Evolutionary conservation across 2,329 filamentous ascomycete species (phyloP).

Genomic region (Pseudogymnoascus sp.): DNA sequence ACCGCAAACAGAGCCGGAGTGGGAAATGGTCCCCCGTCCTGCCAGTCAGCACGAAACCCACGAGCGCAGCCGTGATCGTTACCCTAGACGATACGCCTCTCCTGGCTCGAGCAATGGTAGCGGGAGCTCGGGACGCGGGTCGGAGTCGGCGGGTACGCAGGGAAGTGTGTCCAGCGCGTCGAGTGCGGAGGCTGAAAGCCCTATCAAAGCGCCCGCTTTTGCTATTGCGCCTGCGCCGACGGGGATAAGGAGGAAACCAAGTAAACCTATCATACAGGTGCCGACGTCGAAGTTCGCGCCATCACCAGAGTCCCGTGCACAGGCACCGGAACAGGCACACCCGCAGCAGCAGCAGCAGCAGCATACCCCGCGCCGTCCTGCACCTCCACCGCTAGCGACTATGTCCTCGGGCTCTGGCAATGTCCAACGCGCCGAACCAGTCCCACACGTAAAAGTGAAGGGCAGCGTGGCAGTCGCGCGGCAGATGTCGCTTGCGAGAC

Average conservation of each 20-base stretch:
- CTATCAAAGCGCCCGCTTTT: neutral
- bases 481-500: neutral
- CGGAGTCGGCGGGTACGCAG: neutral
- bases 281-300: neutral
- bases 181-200: neutral
- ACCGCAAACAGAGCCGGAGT: neutral
- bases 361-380: neutral
- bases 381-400: neutral
- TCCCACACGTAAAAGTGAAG: neutral
- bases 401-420: neutral
- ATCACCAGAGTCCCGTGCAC: neutral
- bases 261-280: neutral
- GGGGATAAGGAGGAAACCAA: neutral
- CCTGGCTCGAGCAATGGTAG: neutral
- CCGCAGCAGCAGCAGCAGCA: neutral
- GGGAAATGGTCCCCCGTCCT: neutral
- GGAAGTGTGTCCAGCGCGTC: neutral
- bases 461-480: neutral
- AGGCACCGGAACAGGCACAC: neutral
- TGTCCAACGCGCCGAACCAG: neutral
- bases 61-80: neutral
- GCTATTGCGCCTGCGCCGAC: neutral
- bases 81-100: neutral
- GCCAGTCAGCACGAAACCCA: neutral
- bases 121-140: neutral